phyloP scores from a whole-genome alignment of 306 rosid species.

The Casuarina glauca region DNA sequence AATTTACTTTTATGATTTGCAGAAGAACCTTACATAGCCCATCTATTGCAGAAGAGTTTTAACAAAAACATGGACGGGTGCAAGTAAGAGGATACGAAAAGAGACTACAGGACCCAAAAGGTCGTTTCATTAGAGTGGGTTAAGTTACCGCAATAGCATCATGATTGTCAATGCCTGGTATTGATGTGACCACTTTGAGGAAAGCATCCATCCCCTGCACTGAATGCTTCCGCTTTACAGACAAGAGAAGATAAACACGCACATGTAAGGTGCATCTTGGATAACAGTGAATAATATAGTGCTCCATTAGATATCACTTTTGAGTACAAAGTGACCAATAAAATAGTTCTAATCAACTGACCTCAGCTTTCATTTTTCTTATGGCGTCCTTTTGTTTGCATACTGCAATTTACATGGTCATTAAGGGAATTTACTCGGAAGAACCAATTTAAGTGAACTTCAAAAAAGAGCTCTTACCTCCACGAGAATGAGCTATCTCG shows the following conservation, averaged over 20 bases:
- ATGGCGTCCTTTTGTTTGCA: conserved; percentile 70
- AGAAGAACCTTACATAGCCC: conserved; percentile 17
- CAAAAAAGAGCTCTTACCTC: conserved; percentile 51
- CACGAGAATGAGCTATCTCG: conserved; percentile 83
- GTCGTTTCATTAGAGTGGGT: conserved; percentile 13
- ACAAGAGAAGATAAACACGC: conserved; percentile 28
- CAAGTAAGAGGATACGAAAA: not conserved
- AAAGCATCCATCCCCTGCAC: conserved; percentile 72
- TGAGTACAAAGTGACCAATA: conserved; percentile 5
- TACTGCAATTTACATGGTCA: conserved; percentile 43
- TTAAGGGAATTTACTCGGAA: conserved; percentile 24
- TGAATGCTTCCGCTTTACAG: conserved; percentile 64
- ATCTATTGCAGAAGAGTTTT: not conserved
- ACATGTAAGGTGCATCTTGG: conserved; percentile 12
- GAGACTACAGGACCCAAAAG: conserved; percentile 14
- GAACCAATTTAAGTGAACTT: conserved; percentile 12
- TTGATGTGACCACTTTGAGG: conserved; percentile 69
- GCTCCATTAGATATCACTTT: not conserved
- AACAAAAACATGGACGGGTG: conserved; percentile 1
- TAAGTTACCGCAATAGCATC: conserved; percentile 78
- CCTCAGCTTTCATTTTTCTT: conserved; percentile 78
- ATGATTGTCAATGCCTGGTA: conserved; percentile 76
- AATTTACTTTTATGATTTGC: not conserved
- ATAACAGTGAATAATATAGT: conserved; percentile 1
- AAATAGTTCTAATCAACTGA: conserved; percentile 39